Evolutionary conservation across 2,329 filamentous ascomycete genomes (phyloP).

Genomic region (Magnaporthiopsis rhizophila): DNA sequence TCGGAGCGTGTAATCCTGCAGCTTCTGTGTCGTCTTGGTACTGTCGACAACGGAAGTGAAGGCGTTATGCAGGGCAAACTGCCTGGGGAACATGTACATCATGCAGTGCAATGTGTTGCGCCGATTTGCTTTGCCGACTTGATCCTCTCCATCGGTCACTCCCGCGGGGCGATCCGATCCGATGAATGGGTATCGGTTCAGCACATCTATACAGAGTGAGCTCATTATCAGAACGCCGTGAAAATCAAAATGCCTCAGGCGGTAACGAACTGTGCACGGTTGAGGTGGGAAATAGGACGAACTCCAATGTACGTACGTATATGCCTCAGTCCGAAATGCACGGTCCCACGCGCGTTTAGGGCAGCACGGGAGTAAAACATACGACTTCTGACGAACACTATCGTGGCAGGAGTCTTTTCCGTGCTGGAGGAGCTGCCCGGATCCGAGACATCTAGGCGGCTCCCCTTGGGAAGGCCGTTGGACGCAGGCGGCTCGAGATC

Average conservation of each 20-base stretch:
- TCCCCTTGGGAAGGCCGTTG: neutral
- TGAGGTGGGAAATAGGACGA: neutral
- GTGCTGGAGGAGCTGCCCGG: neutral
- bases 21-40: slow-evolving; percentile 59
- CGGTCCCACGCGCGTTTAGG: slow-evolving; percentile 57
- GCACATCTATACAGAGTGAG: slow-evolving; percentile 53
- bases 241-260: neutral
- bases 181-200: slow-evolving; percentile 58
- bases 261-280: neutral
- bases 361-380: slow-evolving; percentile 78
- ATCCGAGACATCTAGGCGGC: neutral
- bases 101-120: slow-evolving; percentile 61
- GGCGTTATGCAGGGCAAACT: slow-evolving; percentile 88
- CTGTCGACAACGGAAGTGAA: slow-evolving; percentile 65
- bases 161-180: neutral
- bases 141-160: neutral
- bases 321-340: slow-evolving; percentile 69
- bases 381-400: slow-evolving; percentile 70
- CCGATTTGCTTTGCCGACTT: slow-evolving; percentile 22
- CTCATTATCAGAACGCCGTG: neutral
- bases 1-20: slow-evolving; percentile 78
- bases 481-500: slow-evolving; percentile 7
- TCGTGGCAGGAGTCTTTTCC: slow-evolving; percentile 42
- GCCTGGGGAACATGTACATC: slow-evolving; percentile 89
- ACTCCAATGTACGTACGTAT: slow-evolving; percentile 56